Percentiles rank a stretch among this genome's conserved stretches.
These are phyloP conservation scores for Aspergillus quadricinctus DNA, from an alignment of 2,329 filamentous ascomycete genomes.

Conservation along the genomic window DNA sequence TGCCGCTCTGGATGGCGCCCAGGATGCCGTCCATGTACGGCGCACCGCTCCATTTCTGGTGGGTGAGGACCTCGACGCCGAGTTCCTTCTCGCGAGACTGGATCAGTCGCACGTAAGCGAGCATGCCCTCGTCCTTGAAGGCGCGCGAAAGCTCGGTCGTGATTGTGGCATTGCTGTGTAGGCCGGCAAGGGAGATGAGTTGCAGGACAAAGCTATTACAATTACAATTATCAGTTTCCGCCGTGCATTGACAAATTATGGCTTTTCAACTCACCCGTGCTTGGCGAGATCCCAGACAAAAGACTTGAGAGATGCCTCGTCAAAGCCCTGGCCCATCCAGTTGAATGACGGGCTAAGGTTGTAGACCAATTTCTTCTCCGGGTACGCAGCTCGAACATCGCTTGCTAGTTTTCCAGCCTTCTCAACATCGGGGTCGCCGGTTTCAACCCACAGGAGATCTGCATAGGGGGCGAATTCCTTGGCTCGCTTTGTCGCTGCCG, in stretches of 20 bases:
- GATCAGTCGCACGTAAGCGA: constrained; percentile 92
- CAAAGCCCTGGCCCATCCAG: constrained; percentile 95
- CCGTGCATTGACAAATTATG: neutral
- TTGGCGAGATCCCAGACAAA: constrained; percentile 96
- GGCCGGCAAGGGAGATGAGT: constrained; percentile 59
- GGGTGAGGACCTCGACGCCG: constrained; percentile 86
- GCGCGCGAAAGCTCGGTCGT: constrained; percentile 70
- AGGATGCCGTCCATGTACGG: constrained; percentile 83
- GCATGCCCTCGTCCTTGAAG: constrained; percentile 91
- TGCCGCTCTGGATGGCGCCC: constrained; percentile 86
- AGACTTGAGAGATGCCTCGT: constrained; percentile 71
- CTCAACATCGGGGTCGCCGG: constrained; percentile 76
- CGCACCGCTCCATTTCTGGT: constrained; percentile 75
- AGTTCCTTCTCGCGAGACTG: constrained; percentile 87
- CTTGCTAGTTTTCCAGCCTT: constrained; percentile 72
- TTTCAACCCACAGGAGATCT: constrained; percentile 96
- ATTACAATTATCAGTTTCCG: neutral
- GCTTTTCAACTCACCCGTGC: constrained; percentile 63
- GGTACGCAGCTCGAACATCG: constrained; percentile 65
- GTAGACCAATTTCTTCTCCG: constrained; percentile 88
- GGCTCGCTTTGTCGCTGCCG: constrained; percentile 85
- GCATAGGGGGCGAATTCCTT: constrained; percentile 88
- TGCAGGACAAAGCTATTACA: constrained; percentile 55
- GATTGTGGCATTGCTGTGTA: constrained; percentile 62
- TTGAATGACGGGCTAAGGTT: constrained; percentile 97